Conservation (phyloP, 352 stramenopile species). For the Phytophthora vignae region DNA sequence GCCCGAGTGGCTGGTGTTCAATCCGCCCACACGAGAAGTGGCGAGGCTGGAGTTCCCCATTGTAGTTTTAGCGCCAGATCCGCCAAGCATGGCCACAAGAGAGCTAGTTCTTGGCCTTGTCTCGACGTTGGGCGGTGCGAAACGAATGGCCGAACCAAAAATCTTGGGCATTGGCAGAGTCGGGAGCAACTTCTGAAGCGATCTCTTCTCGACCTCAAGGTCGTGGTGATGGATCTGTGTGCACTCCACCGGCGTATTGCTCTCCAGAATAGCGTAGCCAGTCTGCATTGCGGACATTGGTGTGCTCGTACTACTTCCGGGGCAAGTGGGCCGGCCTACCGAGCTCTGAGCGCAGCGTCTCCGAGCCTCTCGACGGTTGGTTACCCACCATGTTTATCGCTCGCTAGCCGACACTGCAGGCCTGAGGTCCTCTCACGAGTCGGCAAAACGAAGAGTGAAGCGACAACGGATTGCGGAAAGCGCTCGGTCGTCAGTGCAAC, state of each 20-base stretch:
- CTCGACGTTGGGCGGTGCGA: slow-evolving; percentile 6
- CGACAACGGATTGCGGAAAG: not conserved
- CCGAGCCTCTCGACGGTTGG: slow-evolving; percentile 1
- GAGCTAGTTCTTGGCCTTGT: slow-evolving; percentile 18
- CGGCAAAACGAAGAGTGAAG: not conserved
- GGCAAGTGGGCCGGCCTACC: not conserved
- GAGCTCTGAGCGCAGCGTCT: not conserved
- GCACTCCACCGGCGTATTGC: slow-evolving; percentile 40
- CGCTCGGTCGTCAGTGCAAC: not conserved
- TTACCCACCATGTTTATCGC: slow-evolving; percentile 21
- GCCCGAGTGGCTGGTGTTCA: slow-evolving; percentile 26
- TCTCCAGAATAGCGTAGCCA: slow-evolving; percentile 32
- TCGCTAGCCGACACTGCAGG: not conserved
- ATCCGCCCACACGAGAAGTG: slow-evolving; percentile 9
- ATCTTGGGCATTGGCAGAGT: slow-evolving; percentile 34
- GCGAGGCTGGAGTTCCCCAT: slow-evolving; percentile 16
- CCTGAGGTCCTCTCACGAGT: not conserved
- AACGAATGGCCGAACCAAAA: slow-evolving; percentile 14
- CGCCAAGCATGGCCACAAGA: slow-evolving; percentile 26
- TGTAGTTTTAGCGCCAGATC: slow-evolving; percentile 9
- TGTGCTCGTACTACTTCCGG: slow-evolving; percentile 19
- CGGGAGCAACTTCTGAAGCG: slow-evolving; percentile 4
- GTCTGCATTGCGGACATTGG: slow-evolving; percentile 15
- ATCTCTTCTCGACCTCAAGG: not conserved
- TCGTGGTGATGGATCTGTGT: slow-evolving; percentile 20